Evolutionary conservation across 805 yeast species (phyloP).

Genomic region (Cyberlindnera petersonii): DNA sequence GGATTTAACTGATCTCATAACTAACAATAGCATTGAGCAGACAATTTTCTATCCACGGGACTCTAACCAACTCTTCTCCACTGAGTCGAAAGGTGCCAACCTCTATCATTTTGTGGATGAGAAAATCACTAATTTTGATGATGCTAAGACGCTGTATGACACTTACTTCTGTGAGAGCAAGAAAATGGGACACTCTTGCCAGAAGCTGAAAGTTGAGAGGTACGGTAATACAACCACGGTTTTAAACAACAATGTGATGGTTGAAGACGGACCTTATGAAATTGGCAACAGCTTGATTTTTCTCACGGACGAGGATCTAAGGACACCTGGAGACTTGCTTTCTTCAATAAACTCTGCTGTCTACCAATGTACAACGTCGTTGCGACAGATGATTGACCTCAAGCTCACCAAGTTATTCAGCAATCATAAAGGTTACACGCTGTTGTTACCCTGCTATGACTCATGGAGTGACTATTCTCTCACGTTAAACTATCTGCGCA

Average conservation of each 20-base stretch:
- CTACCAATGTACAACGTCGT: slow-evolving; percentile 59
- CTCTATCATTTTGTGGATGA: slow-evolving; percentile 64
- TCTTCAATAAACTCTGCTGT: slow-evolving; percentile 57
- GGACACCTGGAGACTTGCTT: slow-evolving; percentile 61
- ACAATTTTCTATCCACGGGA: slow-evolving; percentile 57
- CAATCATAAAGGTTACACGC: slow-evolving; percentile 63
- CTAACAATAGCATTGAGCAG: slow-evolving; percentile 45
- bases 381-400: slow-evolving; percentile 51
- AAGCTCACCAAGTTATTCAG: slow-evolving; percentile 49
- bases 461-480: slow-evolving; percentile 68
- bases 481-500: slow-evolving; percentile 52
- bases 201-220: slow-evolving; percentile 46
- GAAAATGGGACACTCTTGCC: slow-evolving; percentile 62
- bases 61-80: slow-evolving; percentile 24
- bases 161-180: slow-evolving; percentile 53
- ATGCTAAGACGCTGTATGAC: slow-evolving; percentile 35
- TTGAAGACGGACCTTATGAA: slow-evolving; percentile 40
- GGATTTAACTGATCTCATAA: slow-evolving; percentile 51
- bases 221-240: slow-evolving; percentile 30
- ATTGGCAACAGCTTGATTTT: slow-evolving; percentile 69
- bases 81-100: slow-evolving; percentile 34
- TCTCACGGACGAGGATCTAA: slow-evolving; percentile 53
- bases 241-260: slow-evolving; percentile 55
- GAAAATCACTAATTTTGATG: slow-evolving; percentile 32
- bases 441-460: slow-evolving; percentile 71